phyloP scores from a whole-genome alignment of 1,284 basidiomycete species.

The Boletus holoroseus region DNA sequence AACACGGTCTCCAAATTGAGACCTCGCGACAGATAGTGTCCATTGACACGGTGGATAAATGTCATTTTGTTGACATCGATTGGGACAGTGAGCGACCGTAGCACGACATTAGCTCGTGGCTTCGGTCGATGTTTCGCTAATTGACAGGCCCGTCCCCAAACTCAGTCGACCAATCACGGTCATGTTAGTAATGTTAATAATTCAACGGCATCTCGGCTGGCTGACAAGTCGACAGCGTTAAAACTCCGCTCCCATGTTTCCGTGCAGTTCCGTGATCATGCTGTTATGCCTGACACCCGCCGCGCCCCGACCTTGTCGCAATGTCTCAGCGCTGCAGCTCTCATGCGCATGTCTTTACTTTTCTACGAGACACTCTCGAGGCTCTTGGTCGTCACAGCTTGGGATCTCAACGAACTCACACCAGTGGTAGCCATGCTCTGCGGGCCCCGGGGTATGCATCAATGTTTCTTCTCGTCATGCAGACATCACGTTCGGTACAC shows the following conservation, averaged over 20 bases:
- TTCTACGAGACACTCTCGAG: background rate
- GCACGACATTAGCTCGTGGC: background rate
- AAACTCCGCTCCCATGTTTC: constrained; percentile 3
- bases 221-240: background rate
- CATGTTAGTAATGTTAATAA: background rate
- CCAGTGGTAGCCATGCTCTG: background rate
- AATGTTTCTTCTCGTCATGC: background rate
- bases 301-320: no score
- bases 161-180: constrained; percentile 3
- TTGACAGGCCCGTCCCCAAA: constrained; percentile 4
- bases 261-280: background rate
- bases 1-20: background rate
- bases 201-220: constrained; percentile 7
- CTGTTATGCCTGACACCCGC: no score
- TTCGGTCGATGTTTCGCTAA: background rate
- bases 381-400: background rate
- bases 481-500: background rate
- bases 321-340: no score
- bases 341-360: no score
- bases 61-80: background rate
- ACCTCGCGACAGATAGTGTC: background rate
- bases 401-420: background rate
- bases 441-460: no score
- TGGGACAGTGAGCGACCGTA: background rate
- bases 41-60: background rate